Base-by-base conservation (phyloP, 2,329 filamentous ascomycete species). In the Myriangium duriaei region DNA sequence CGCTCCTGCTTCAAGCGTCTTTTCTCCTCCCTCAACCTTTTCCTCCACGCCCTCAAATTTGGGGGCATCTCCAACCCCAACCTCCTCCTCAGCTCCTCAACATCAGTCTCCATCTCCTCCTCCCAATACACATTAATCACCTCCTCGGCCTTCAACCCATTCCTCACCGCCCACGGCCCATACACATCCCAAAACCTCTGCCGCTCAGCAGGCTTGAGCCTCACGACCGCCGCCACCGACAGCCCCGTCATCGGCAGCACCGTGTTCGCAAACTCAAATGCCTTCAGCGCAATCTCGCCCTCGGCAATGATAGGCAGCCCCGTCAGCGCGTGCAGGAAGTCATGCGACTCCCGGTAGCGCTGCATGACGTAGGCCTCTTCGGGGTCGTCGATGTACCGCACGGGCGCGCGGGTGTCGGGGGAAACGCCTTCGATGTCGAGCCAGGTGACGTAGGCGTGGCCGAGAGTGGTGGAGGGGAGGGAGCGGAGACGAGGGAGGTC, bases 331-430 rank as follows among this genome's bases (percentile, higher is more conserved):
- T 98, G 91, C 64, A 92, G 95, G 61, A 98, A 95, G 58, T 98
- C 91, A 59, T 98, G 91, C 48, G 82, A 93, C 62, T 98, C 91
- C 45, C 91, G 78, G 61, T 98, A 98, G 38, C 91, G 76, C 66
- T 96, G 91, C 82, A 98, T 92, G 12, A 96, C 91, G 64, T 96
- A 98, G 24, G 91, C 91, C 57, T 87, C 93, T 62, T 98, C 91
- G 50, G 81, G 79, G 55, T 96, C 79, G 59, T 96, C 87, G 45
- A 98, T 86, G 63, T 93, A 96, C 37, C 82, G 76, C 29, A 98
- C 91, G 2, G 61, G 58, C 29, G 79, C 68, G 32, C 91, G 76
- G 5, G 88, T 94, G 59, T 98, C 91, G 1, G 91, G 91, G 6
- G 82, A 82, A 11, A 98, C 88, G 44, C 84, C 83, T 60, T 98